Evolutionary conservation across 805 yeast species (phyloP), one percentile per base, ranked within the genome.

Genomic region (Wickerhamomyces bisporus): DNA sequence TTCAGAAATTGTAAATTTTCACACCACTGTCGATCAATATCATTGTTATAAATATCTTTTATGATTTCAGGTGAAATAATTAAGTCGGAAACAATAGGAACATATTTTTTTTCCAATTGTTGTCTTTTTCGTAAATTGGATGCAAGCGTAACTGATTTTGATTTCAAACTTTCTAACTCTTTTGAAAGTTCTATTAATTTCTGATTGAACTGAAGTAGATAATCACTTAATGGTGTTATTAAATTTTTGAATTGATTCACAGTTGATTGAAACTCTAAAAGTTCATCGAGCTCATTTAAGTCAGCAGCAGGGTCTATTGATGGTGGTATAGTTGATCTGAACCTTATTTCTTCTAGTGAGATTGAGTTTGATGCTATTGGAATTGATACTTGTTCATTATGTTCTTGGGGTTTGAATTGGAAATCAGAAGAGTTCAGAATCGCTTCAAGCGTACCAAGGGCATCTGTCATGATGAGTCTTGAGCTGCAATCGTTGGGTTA

Each of bases 21-120:
- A 16, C 75, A 62, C 95, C 96, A 88, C 9, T 60, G 53, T 3
- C 65, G 60, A 42, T 72, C 68, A 10, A 89, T 64, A 10, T 74
- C 75, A 16, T 77, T 88, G 29, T 65, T 65, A 3, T 77, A 50
- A 2, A 91, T 66, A 6, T 79, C 73, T 39, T 65, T 62, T 6
- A 85, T 74, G 3, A 84, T 66, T 1, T 73, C 73, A 0, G 96
- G 93, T 0, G 96, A 85, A 7, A 89, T 75, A 42, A 84, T 65
- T 26, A 85, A 64, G 46, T 85, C 89, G 27, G 82, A 71, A 1
- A 88, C 79, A n/a, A 86, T 63, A 0, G 95, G 95, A 15, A 83
- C 77, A 40, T 88, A 70, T 36, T 67, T 67, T 8, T 59, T 57
- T 40, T 79, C 75, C 15, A 73, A 68, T 24, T 60, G 49, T 14